These are phyloP conservation scores for Nemania sp. DNA, from an alignment of 2,329 filamentous ascomycete species.

Conservation along the genomic window DNA sequence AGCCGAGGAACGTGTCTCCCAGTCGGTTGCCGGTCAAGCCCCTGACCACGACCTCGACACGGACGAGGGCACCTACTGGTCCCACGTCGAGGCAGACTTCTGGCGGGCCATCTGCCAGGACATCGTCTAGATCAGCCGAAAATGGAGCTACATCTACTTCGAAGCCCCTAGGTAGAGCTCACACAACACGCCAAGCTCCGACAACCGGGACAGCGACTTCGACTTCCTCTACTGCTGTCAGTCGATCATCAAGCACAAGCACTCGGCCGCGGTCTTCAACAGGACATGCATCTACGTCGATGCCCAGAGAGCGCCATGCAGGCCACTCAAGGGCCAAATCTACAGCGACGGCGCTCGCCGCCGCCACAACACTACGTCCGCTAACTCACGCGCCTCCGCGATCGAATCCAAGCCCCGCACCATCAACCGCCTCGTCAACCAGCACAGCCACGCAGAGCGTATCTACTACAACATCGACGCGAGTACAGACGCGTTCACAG, in stretches of 20 bases:
- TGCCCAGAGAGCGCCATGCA: conserved; percentile 22
- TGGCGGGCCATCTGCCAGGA: conserved; percentile 16
- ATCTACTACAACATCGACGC: conserved; percentile 22
- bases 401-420: conserved; percentile 33
- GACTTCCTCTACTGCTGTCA: conserved; percentile 22
- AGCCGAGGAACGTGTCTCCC: conserved; percentile 48
- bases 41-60: conserved; percentile 27
- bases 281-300: conserved; percentile 21
- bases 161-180: conserved; percentile 33
- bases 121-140: conserved; percentile 11
- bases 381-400: conserved; percentile 28
- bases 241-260: conserved; percentile 21
- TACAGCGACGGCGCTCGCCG: conserved; percentile 44
- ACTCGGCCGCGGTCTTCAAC: conserved; percentile 34
- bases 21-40: conserved; percentile 56
- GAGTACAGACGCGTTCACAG: conserved; percentile 31
- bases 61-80: conserved; percentile 25
- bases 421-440: conserved; percentile 26
- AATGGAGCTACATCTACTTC: conserved; percentile 27
- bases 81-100: conserved; percentile 30
- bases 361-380: conserved; percentile 46
- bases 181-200: conserved; percentile 32
- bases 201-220: conserved; percentile 28
- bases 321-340: conserved; percentile 47
- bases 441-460: conserved; percentile 29